A percentile compares a stretch with the other conserved stretches of the same genome.
phyloP scores from a whole-genome alignment of 139 green algal genomes.

The Picochlorum costavermella region DNA sequence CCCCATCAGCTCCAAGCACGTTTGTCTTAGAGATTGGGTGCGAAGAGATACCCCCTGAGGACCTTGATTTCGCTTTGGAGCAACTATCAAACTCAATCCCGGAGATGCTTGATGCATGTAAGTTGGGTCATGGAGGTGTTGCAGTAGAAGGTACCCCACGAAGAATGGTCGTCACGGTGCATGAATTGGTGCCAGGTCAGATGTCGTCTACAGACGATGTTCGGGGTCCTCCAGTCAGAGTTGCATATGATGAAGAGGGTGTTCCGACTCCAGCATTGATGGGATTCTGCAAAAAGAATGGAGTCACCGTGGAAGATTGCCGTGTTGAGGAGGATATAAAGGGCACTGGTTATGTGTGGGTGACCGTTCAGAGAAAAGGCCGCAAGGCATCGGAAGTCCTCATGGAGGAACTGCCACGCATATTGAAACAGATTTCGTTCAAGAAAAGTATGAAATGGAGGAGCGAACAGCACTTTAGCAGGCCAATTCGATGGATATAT shows the following conservation, averaged over 20 bases:
- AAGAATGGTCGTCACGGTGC: constrained; percentile 72
- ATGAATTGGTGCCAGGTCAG: constrained; percentile 58
- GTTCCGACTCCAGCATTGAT: constrained; percentile 76
- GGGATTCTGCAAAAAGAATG: constrained; percentile 92
- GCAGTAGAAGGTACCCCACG: constrained; percentile 76
- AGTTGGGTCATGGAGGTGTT: constrained; percentile 64
- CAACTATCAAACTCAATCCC: constrained; percentile 74
- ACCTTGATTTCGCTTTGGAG: constrained; percentile 58
- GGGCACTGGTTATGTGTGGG: constrained; percentile 88
- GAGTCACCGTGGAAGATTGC: constrained; percentile 38
- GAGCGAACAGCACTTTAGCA: constrained; percentile 55
- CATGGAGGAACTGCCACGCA: constrained; percentile 52
- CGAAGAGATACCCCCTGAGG: constrained; percentile 93
- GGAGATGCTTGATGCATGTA: constrained; percentile 59
- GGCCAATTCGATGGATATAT: constrained; percentile 91
- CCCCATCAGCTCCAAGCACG: constrained; percentile 15
- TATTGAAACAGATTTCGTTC: constrained; percentile 72
- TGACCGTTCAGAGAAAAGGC: constrained; percentile 51
- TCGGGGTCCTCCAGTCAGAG: constrained; percentile 82
- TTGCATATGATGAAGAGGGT: constrained; percentile 60
- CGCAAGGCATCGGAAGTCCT: constrained; percentile 59
- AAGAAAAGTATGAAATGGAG: constrained; percentile 90
- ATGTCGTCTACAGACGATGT: constrained; percentile 45
- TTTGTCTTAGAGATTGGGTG: constrained; percentile 96
- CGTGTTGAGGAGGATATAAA: constrained; percentile 63